These are phyloP conservation scores for Zalerion maritima DNA, from an alignment of 495 filamentous ascomycete genomes.

Conservation along the genomic window DNA sequence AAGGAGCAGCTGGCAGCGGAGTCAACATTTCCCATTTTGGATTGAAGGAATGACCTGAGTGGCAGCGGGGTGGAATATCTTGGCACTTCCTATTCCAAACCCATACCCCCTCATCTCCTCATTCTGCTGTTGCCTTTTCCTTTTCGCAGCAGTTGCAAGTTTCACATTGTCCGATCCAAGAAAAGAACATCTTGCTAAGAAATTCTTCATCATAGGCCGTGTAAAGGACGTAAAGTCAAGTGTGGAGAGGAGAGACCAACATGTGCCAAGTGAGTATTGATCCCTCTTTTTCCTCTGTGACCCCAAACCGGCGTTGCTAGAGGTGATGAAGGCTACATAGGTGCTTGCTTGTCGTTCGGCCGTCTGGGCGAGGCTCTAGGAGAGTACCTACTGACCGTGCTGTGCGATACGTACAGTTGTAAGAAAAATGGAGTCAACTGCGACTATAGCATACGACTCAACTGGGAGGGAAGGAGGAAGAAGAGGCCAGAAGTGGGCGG, in stretches of 20 bases:
- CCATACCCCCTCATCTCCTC: slow-evolving; percentile 1
- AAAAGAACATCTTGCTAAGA: no score
- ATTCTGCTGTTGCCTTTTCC: slow-evolving; percentile 3
- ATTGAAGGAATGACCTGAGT: no score
- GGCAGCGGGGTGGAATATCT: no score
- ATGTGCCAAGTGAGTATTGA: slow-evolving; percentile 49
- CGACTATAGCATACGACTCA: slow-evolving; percentile 75
- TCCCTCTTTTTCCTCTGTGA: slow-evolving; percentile 4
- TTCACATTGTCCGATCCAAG: no score
- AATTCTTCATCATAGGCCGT: slow-evolving; percentile 47
- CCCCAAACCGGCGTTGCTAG: neutral
- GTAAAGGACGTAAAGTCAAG: slow-evolving; percentile 78
- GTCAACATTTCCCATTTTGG: no score
- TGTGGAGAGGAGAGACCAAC: slow-evolving; percentile 71
- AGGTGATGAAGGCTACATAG: neutral
- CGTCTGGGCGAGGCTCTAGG: no score
- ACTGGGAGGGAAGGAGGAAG: slow-evolving; percentile 61
- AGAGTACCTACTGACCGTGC: neutral
- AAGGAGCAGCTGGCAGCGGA: no score
- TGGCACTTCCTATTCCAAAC: slow-evolving; percentile 1
- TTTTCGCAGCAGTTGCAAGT: no score
- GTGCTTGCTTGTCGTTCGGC: no score
- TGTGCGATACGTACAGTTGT: slow-evolving; percentile 29
- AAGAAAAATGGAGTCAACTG: slow-evolving; percentile 60
- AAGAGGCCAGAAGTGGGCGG: slow-evolving; percentile 34